Percentiles rank a stretch among this genome's conserved stretches.
phyloP scores from a whole-genome alignment of 371 early-diverging fungal species.

The Mortierella sp. region DNA sequence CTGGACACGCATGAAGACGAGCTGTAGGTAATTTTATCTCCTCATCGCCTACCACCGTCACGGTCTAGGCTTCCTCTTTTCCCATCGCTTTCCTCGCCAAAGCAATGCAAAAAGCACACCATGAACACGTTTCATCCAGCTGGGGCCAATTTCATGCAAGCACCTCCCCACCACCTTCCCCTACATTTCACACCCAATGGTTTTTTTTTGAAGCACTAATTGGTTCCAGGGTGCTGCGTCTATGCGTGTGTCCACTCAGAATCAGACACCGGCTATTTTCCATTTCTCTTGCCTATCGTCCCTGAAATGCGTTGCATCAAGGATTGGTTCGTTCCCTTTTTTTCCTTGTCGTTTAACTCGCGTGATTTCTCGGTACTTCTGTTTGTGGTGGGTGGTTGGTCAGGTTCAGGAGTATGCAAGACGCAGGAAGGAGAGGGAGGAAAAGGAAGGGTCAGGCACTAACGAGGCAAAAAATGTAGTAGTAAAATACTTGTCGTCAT shows the following conservation, averaged over 20 bases:
- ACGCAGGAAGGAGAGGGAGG: neutral
- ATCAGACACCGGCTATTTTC: no score
- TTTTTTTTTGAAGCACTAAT: neutral
- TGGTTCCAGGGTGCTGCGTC: no score
- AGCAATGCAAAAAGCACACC: neutral
- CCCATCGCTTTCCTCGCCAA: neutral
- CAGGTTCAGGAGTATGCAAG: neutral
- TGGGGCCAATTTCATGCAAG: neutral
- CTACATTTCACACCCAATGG: neutral
- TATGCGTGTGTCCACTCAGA: no score
- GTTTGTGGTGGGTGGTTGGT: neutral
- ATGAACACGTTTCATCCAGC: neutral
- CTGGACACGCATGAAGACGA: no score
- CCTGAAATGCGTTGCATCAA: no score
- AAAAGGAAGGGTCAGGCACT: neutral
- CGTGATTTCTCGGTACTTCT: neutral
- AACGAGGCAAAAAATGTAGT: neutral
- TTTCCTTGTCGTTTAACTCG: neutral
- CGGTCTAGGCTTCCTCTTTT: neutral
- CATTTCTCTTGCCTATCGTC: no score
- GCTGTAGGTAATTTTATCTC: no score
- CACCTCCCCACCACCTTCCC: neutral
- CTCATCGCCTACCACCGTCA: neutral
- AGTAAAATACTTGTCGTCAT: neutral
- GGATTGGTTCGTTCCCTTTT: no score